A percentile compares a stretch with the other conserved stretches of the same genome.
These are phyloP conservation scores for Anthracocystis setariae DNA, from an alignment of 1,284 basidiomycete species.

Conservation along the genomic window DNA sequence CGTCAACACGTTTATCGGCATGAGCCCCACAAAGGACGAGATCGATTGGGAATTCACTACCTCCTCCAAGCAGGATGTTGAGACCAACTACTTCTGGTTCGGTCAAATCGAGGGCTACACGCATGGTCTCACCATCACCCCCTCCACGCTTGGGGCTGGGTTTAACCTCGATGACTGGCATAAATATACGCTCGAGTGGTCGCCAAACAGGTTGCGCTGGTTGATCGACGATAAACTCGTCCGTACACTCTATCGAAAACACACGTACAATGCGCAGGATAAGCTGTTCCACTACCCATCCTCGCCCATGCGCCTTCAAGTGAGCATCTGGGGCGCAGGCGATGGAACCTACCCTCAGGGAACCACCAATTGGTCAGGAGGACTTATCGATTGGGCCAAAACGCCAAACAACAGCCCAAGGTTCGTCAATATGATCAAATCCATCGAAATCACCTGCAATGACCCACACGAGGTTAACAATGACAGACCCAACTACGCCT, in stretches of 20 bases:
- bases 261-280: slow-evolving; percentile 24
- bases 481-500: slow-evolving; percentile 27
- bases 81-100: slow-evolving; percentile 49
- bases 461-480: slow-evolving; percentile 35
- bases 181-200: slow-evolving; percentile 53
- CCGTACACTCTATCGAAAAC: slow-evolving; percentile 45
- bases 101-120: slow-evolving; percentile 42
- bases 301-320: slow-evolving; percentile 47
- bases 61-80: slow-evolving; percentile 12
- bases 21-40: slow-evolving; percentile 43
- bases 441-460: slow-evolving; percentile 31
- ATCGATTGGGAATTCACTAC: slow-evolving; percentile 55
- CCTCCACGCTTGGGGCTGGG: slow-evolving; percentile 5
- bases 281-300: slow-evolving; percentile 47
- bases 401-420: slow-evolving; percentile 25
- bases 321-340: slow-evolving; percentile 55
- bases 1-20: slow-evolving; percentile 54
- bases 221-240: slow-evolving; percentile 47
- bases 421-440: slow-evolving; percentile 43
- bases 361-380: slow-evolving; percentile 51
- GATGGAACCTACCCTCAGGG: slow-evolving; percentile 36
- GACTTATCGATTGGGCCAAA: slow-evolving; percentile 52
- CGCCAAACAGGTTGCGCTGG: slow-evolving; percentile 48
- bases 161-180: slow-evolving; percentile 38
- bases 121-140: slow-evolving; percentile 24